A percentile compares a stretch with the other conserved stretches of the same genome.
Evolutionary conservation across 176 grass and related monocot genomes (phyloP).

Genomic region (Microstegium vimineum): DNA sequence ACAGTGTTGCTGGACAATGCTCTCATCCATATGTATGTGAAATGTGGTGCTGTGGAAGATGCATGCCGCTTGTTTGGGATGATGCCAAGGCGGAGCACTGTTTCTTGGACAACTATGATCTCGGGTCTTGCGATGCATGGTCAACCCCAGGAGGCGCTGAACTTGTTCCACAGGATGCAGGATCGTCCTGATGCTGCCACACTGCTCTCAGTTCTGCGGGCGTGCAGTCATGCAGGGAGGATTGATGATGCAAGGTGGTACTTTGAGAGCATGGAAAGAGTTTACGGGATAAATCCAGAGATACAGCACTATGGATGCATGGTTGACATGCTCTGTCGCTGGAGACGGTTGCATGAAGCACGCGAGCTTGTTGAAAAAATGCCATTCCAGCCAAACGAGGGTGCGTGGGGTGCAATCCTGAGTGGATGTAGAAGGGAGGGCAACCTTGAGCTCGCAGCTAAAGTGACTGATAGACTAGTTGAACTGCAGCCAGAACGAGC

Average conservation of each 20-base stretch:
- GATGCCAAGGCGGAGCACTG: conserved; percentile 51
- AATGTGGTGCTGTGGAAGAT: conserved; percentile 52
- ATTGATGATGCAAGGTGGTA: conserved; percentile 39
- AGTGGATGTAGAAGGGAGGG: conserved; percentile 53
- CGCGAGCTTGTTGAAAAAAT: conserved; percentile 49
- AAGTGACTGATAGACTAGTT: conserved; percentile 41
- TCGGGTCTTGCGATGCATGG: conserved; percentile 53
- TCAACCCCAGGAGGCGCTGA: conserved; percentile 40
- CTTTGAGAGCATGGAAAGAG: conserved; percentile 55
- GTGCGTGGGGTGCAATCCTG: conserved; percentile 46
- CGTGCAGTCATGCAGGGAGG: conserved; percentile 45
- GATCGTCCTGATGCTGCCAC: conserved; percentile 41
- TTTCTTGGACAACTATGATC: conserved; percentile 79
- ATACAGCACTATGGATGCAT: conserved; percentile 74
- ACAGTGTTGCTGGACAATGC: conserved; percentile 52
- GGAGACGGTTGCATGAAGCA: conserved; percentile 39
- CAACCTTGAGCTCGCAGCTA: conserved; percentile 45
- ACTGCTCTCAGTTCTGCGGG: conserved; percentile 46
- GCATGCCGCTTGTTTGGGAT: conserved; percentile 39
- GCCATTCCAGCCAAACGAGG: conserved; percentile 45
- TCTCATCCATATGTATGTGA: conserved; percentile 62
- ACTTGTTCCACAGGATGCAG: conserved; percentile 50
- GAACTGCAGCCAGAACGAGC: conserved; percentile 38
- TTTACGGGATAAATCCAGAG: conserved; percentile 51
- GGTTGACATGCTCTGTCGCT: conserved; percentile 59